Conservation (phyloP, 768 basidiomycete species). For the Mycena floridula region DNA sequence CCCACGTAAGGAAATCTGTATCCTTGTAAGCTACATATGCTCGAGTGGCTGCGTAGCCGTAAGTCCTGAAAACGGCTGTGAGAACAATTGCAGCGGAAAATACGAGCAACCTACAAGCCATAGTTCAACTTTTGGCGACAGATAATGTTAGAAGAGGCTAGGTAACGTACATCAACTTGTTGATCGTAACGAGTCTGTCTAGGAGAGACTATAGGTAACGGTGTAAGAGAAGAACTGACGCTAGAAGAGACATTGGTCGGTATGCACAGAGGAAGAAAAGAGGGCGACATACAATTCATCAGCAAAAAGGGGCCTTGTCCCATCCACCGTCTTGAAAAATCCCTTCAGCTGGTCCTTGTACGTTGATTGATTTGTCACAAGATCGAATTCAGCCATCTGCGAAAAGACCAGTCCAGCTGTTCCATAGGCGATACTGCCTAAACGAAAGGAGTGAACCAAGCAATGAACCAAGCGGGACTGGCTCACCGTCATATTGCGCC, state of each 20-base stretch:
- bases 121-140: not conserved
- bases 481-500: not conserved
- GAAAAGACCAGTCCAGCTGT: slow-evolving; percentile 3
- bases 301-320: not conserved
- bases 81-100: not conserved
- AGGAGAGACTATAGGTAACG: too few relatives aligned
- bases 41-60: slow-evolving; percentile 7
- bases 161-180: not conserved
- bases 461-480: too few relatives aligned
- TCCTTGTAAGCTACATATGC: slow-evolving; percentile 8
- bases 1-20: slow-evolving; percentile 4
- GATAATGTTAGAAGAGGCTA: not conserved
- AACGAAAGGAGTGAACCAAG: not conserved
- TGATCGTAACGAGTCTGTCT: too few relatives aligned
- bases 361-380: slow-evolving; percentile 4
- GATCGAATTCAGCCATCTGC: slow-evolving; percentile 10
- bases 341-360: slow-evolving; percentile 2
- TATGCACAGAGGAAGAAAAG: not conserved
- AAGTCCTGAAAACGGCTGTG: slow-evolving; percentile 1
- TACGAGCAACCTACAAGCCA: not conserved
- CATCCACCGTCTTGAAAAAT: slow-evolving; percentile 1
- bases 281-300: slow-evolving; percentile 2
- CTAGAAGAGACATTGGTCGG: not conserved
- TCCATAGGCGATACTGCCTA: slow-evolving; percentile 1
- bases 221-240: not conserved